Evolutionary conservation across 1,284 basidiomycete species (phyloP), one percentile per base, ranked within the genome.

Genomic region (Macrocystidia cucumis): DNA sequence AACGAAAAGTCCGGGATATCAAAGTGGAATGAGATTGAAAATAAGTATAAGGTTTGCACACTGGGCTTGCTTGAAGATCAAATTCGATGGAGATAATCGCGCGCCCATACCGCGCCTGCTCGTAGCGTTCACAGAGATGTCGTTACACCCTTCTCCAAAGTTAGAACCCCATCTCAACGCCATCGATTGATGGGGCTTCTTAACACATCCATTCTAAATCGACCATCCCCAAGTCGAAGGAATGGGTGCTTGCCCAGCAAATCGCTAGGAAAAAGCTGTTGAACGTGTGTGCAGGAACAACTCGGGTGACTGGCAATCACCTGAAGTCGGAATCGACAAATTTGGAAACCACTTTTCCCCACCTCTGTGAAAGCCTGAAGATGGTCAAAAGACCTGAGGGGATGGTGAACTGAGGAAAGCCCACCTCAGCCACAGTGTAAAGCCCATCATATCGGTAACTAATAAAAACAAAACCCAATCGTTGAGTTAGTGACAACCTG

Each of bases 381-480:
- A 26, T 16, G 14, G 9, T n/a, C 6, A 31, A 8, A 34, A 11
- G 19, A 4, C 14, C 12, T 9, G 13, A 27, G 18, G 16, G 21
- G 26, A 3, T 30, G 8, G 1, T 24, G 14, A 25, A 29, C 12
- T 32, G 6, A 21, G 3, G 37, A 31, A 6, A 2, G 11, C 40
- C 18, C 34, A 51, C 51, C 25, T 41, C 29, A 13, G 56, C 55
- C 0, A 69, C 65, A 9, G 46, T 37, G 38, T 70, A 70, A 17
- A 71, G 52, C 1, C 67, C 67, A 35, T 70, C 67, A 34, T 70
- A 69, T 22, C 68, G 63, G 39, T 57, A 70, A 24, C 65, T 67
- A 17, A 25, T 25, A 8, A 4, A 12, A 9, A 38, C 12, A 40
- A 23, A 18, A 9, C 14, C 11, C 36, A 8, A 36, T 18, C 21